Evolutionary conservation across 2,329 filamentous ascomycete species (phyloP).

Genomic region (Aspergillus piperis): DNA sequence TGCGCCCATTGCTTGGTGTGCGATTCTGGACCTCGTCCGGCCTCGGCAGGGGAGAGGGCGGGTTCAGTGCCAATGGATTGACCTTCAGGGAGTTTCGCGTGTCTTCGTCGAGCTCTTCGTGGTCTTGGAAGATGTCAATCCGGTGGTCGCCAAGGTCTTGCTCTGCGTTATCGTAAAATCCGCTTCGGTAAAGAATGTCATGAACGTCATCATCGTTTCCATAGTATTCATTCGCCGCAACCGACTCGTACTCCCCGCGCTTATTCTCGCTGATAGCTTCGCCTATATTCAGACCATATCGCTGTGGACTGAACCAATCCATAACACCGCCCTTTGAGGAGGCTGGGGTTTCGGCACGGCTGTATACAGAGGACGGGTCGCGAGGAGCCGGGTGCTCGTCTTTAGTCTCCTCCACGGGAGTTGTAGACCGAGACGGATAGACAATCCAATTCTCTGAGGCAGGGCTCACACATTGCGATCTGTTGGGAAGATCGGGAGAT

Average conservation of each 20-base stretch:
- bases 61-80: slow-evolving; percentile 51
- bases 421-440: slow-evolving; percentile 38
- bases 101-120: slow-evolving; percentile 32
- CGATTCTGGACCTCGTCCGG: slow-evolving; percentile 25
- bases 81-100: slow-evolving; percentile 26
- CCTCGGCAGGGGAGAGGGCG: slow-evolving; percentile 44
- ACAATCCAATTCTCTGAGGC: slow-evolving; percentile 46
- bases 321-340: slow-evolving; percentile 31
- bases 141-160: slow-evolving; percentile 40
- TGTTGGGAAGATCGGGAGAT: slow-evolving; percentile 30
- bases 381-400: slow-evolving; percentile 28
- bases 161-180: slow-evolving; percentile 29
- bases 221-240: slow-evolving; percentile 37
- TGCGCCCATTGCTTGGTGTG: slow-evolving; percentile 32
- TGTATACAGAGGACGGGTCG: slow-evolving; percentile 39
- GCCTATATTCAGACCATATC: slow-evolving; percentile 29
- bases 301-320: slow-evolving; percentile 39
- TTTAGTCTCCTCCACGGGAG: slow-evolving; percentile 27
- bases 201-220: slow-evolving; percentile 34
- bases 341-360: slow-evolving; percentile 28
- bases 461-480: slow-evolving; percentile 38
- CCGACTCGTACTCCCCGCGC: slow-evolving; percentile 41
- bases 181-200: slow-evolving; percentile 19
- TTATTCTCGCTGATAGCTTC: slow-evolving; percentile 36
- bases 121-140: slow-evolving; percentile 37